phyloP scores from a whole-genome alignment of 352 stramenopile species.

The Globisporangium takayamanum region DNA sequence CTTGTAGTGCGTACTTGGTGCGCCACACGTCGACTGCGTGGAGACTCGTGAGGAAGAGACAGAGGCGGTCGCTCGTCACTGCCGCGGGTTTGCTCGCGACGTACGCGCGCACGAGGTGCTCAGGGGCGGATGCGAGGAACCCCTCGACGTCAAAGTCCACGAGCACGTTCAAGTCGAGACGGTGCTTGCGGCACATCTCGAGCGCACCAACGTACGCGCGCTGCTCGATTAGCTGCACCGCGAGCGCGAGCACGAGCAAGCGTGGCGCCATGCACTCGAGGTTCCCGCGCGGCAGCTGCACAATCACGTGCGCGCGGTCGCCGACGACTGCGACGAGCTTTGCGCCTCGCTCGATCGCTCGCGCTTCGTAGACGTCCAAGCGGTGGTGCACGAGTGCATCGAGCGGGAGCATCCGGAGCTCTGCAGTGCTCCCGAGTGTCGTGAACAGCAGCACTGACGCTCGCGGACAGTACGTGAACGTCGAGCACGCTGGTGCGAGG shows the following conservation, averaged over 20 bases:
- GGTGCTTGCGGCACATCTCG: slow-evolving; percentile 70
- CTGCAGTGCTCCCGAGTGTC: slow-evolving; percentile 45
- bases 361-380: slow-evolving; percentile 23
- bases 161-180: slow-evolving; percentile 72
- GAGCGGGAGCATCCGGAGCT: slow-evolving; percentile 50
- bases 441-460: slow-evolving; percentile 53
- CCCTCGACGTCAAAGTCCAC: slow-evolving; percentile 46
- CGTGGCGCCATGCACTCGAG: slow-evolving; percentile 60
- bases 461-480: slow-evolving; percentile 43
- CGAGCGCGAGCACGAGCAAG: slow-evolving; percentile 49
- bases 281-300: slow-evolving; percentile 77
- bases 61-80: slow-evolving; percentile 56
- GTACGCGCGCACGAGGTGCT: slow-evolving; percentile 26
- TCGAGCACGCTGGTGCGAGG: slow-evolving; percentile 43
- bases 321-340: slow-evolving; percentile 49
- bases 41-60: slow-evolving; percentile 71
- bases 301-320: slow-evolving; percentile 46
- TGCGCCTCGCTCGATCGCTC: slow-evolving; percentile 58
- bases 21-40: slow-evolving; percentile 63
- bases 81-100: slow-evolving; percentile 20
- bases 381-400: slow-evolving; percentile 15
- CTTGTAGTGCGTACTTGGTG: slow-evolving; percentile 48
- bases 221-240: slow-evolving; percentile 31
- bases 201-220: slow-evolving; percentile 41
- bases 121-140: slow-evolving; percentile 33